These are phyloP conservation scores for Parvularia atlantis DNA, from an alignment of 78 protist species.

Conservation along the genomic window DNA sequence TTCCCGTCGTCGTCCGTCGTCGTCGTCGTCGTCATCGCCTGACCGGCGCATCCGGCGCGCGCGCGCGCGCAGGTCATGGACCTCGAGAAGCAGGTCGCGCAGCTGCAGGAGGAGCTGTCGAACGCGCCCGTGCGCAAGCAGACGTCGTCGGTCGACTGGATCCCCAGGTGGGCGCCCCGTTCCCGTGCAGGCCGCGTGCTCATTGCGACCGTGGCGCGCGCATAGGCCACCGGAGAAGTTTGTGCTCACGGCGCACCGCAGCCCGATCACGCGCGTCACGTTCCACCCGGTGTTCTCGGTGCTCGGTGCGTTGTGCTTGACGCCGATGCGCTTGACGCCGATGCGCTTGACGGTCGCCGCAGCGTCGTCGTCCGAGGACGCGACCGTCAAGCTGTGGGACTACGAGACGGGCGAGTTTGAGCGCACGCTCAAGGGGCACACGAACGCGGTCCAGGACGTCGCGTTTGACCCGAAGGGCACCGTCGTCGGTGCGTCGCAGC, in stretches of 20 bases:
- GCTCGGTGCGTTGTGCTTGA: no score
- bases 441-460: constrained; percentile 62
- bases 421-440: constrained; percentile 70
- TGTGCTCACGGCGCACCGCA: constrained; percentile 52
- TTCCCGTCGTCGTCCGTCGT: not conserved
- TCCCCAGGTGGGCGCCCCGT: not conserved
- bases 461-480: constrained; percentile 55
- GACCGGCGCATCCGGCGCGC: no score
- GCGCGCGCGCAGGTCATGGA: constrained; percentile 27
- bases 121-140: not conserved
- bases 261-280: constrained; percentile 49
- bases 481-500: not conserved
- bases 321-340: no score
- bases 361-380: constrained; percentile 69
- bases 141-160: no score
- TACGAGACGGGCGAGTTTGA: constrained; percentile 72
- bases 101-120: constrained; percentile 50
- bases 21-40: no score
- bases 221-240: constrained; percentile 64
- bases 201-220: not conserved
- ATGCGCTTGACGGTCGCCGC: no score
- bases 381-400: constrained; percentile 72
- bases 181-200: not conserved
- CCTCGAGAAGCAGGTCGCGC: constrained; percentile 42
- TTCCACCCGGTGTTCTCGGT: constrained; percentile 55